These are phyloP conservation scores for Camelina hispida DNA, from an alignment of 345 rosid species.

Conservation along the genomic window DNA sequence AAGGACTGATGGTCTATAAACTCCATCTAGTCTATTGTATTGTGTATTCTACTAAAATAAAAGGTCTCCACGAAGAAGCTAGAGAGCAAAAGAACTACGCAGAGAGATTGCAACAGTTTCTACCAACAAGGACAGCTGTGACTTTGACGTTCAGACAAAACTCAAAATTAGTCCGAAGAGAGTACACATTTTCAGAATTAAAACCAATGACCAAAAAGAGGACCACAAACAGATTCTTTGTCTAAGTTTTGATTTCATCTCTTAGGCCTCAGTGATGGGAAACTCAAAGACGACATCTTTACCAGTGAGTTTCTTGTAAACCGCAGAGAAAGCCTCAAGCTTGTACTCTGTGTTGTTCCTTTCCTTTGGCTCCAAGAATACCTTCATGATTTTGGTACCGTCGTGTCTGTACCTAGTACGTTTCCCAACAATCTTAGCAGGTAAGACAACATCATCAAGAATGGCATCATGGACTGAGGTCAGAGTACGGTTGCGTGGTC, in stretches of 20 bases:
- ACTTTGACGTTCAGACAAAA: no score
- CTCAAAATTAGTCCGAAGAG: neutral
- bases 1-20: no score
- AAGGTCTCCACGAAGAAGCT: neutral
- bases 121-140: neutral
- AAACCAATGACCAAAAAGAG: neutral
- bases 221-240: conserved; percentile 3
- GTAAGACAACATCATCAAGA: conserved; percentile 84
- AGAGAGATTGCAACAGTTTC: neutral
- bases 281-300: conserved; percentile 82
- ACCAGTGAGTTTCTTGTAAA: conserved; percentile 85
- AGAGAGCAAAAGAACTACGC: neutral
- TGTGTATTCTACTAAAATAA: no score
- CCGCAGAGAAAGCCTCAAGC: conserved; percentile 75
- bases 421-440: conserved; percentile 97
- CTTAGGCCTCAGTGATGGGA: conserved; percentile 64
- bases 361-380: conserved; percentile 87
- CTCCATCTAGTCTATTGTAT: no score
- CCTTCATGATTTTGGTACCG: conserved; percentile 89
- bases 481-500: conserved; percentile 90
- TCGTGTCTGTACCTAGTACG: conserved; percentile 75
- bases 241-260: conserved; percentile 1
- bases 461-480: conserved; percentile 84
- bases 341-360: conserved; percentile 79
- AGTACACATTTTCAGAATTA: neutral